Percentiles rank a stretch among this genome's conserved stretches.
Evolutionary conservation across 2,329 filamentous ascomycete genomes (phyloP).

Genomic region (Chaetothyriales sp.): DNA sequence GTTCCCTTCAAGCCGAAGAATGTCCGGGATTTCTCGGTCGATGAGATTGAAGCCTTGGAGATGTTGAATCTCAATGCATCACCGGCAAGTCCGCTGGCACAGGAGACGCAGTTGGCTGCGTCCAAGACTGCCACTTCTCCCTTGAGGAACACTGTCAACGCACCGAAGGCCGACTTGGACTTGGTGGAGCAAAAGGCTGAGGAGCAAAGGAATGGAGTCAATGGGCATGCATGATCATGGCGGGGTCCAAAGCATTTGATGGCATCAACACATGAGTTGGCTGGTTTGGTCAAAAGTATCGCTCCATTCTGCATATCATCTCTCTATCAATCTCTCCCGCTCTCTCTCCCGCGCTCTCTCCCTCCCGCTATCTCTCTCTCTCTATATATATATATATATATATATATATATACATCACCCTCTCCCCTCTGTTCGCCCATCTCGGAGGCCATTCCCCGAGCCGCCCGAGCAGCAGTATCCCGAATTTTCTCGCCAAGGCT

Average conservation of each 20-base stretch:
- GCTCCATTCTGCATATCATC: no score
- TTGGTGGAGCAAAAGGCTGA: conserved; percentile 26
- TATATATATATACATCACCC: no score
- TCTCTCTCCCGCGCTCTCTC: no score
- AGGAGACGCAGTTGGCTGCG: conserved; percentile 7
- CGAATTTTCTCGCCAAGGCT: no score
- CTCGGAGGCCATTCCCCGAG: no score
- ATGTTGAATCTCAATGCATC: conserved; percentile 21
- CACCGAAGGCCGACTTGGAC: conserved; percentile 24
- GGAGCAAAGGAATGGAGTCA: conserved; percentile 4
- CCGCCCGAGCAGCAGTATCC: no score
- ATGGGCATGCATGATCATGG: conserved; percentile 5
- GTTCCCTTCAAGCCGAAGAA: conserved; percentile 47
- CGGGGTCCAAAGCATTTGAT: neutral
- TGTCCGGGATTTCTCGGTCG: conserved; percentile 36
- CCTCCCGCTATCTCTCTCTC: no score
- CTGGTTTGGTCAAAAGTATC: neutral
- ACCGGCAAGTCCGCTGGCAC: conserved; percentile 10
- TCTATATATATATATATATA: no score
- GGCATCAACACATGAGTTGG: no score
- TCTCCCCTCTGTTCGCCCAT: no score
- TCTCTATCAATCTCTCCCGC: no score
- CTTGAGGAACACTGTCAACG: conserved; percentile 14
- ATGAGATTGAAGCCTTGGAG: conserved; percentile 32
- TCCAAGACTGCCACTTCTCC: conserved; percentile 1